Percentiles rank a stretch among this genome's conserved stretches.
Evolutionary conservation across 2,329 filamentous ascomycete genomes (phyloP).

Genomic region (Neobulgaria alba): DNA sequence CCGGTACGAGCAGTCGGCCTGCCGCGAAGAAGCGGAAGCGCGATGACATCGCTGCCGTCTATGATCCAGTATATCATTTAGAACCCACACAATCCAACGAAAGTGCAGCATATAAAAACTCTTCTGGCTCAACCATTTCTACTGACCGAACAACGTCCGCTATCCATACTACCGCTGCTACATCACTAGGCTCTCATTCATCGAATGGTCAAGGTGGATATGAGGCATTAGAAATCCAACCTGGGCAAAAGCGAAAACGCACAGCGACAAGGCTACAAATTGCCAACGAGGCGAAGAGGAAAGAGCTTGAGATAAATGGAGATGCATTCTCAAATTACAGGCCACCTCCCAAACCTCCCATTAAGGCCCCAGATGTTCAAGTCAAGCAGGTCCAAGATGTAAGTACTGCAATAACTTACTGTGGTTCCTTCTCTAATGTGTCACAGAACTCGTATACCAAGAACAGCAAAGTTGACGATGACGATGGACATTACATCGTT

Average conservation of each 20-base stretch:
- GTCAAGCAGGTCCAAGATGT: conserved; percentile 57
- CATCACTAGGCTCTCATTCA: conserved; percentile 64
- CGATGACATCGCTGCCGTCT: conserved; percentile 43
- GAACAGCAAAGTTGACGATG: conserved; percentile 78
- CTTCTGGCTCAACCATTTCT: conserved; percentile 64
- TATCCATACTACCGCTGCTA: conserved; percentile 79
- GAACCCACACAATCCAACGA: conserved; percentile 60
- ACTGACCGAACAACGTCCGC: conserved; percentile 76
- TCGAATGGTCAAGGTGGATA: conserved; percentile 54
- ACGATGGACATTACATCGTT: conserved; percentile 95
- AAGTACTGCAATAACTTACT: no score
- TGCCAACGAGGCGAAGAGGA: conserved; percentile 72
- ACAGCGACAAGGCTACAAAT: conserved; percentile 66
- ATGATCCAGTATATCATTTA: conserved; percentile 65
- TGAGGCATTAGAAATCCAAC: conserved; percentile 55
- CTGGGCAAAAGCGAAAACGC: conserved; percentile 87
- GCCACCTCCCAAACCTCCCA: conserved; percentile 77
- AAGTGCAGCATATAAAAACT: conserved; percentile 59
- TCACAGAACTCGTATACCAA: conserved; percentile 37
- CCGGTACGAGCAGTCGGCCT: conserved; percentile 44
- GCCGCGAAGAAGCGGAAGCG: conserved; percentile 61
- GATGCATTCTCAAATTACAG: conserved; percentile 73
- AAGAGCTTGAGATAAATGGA: conserved; percentile 61
- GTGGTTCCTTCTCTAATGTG: not conserved
- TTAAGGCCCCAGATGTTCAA: conserved; percentile 76